These are phyloP conservation scores for Cryptococcus sp. DNA, from an alignment of 1,284 basidiomycete genomes.

Conservation along the genomic window DNA sequence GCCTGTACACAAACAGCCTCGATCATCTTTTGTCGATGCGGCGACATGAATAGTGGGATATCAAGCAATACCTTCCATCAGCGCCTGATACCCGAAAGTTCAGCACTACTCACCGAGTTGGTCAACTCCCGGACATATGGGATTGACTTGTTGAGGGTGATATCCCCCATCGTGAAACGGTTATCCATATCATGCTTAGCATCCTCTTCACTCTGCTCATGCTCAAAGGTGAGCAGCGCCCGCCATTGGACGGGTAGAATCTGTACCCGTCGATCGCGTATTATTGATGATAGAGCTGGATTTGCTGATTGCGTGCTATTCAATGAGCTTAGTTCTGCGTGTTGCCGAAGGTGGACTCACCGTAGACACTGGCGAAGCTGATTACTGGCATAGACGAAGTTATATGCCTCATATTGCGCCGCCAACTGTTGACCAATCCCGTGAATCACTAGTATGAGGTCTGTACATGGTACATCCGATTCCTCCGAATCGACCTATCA, in stretches of 20 bases:
- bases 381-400: constrained; percentile 54
- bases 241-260: constrained; percentile 58
- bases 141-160: constrained; percentile 52
- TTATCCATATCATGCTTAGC: constrained; percentile 51
- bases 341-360: constrained; percentile 20
- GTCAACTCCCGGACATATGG: constrained; percentile 52
- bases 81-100: not conserved
- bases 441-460: constrained; percentile 52
- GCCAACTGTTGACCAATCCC: constrained; percentile 53
- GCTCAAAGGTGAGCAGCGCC: constrained; percentile 50
- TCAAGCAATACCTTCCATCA: constrained; percentile 50
- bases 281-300: constrained; percentile 50
- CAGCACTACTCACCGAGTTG: constrained; percentile 43
- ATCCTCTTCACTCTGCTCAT: constrained; percentile 48
- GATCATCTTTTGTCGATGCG: constrained; percentile 54
- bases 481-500: constrained; percentile 34
- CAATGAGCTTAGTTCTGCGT: not conserved
- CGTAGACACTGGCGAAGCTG: constrained; percentile 49
- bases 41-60: constrained; percentile 51
- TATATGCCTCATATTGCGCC: constrained; percentile 51
- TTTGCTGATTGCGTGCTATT: constrained; percentile 48
- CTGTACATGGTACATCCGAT: constrained; percentile 48
- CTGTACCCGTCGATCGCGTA: constrained; percentile 46
- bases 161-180: constrained; percentile 51
- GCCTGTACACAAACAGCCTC: constrained; percentile 50